These are phyloP conservation scores for Lasiodiplodia theobromae DNA, from an alignment of 2,329 filamentous ascomycete genomes.

Conservation along the genomic window DNA sequence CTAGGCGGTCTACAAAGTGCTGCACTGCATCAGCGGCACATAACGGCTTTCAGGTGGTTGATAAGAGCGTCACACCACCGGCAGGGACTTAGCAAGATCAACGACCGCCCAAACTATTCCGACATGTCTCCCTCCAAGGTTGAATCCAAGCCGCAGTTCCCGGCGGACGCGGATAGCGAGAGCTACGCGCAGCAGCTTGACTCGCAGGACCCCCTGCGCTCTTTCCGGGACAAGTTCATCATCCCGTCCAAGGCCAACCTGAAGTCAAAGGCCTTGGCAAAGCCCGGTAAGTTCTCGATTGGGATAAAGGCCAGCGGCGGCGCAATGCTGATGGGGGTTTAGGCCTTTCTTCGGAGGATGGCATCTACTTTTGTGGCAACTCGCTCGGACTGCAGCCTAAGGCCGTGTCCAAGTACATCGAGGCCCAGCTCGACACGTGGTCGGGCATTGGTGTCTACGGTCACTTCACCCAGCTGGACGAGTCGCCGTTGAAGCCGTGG, in stretches of 20 bases:
- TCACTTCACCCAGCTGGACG: slow-evolving; percentile 30
- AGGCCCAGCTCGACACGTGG: slow-evolving; percentile 32
- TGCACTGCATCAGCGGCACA: slow-evolving; percentile 10
- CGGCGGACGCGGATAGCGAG: slow-evolving; percentile 23
- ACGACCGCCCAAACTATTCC: background rate
- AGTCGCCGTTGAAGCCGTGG: slow-evolving; percentile 30
- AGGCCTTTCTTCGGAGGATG: slow-evolving; percentile 15
- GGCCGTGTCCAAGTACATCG: slow-evolving; percentile 27
- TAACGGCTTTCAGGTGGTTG: background rate
- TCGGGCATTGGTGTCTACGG: slow-evolving; percentile 29
- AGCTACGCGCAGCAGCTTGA: slow-evolving; percentile 22
- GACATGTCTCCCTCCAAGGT: slow-evolving; percentile 25
- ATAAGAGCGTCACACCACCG: slow-evolving; percentile 24
- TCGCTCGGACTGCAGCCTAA: slow-evolving; percentile 31
- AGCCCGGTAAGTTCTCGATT: slow-evolving; percentile 6
- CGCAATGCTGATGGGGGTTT: background rate
- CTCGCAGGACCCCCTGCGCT: slow-evolving; percentile 26
- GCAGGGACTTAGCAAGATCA: slow-evolving; percentile 7
- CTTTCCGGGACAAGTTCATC: slow-evolving; percentile 29
- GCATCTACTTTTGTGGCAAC: slow-evolving; percentile 33
- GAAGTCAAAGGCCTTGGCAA: slow-evolving; percentile 14
- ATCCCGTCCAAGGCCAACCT: slow-evolving; percentile 28
- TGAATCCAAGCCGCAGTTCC: slow-evolving; percentile 24
- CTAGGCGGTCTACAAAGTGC: slow-evolving; percentile 1
- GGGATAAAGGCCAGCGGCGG: background rate